A percentile compares a stretch with the other conserved stretches of the same genome.
phyloP scores from a whole-genome alignment of 2,329 filamentous ascomycete species.

The Pseudogymnoascus destructans region DNA sequence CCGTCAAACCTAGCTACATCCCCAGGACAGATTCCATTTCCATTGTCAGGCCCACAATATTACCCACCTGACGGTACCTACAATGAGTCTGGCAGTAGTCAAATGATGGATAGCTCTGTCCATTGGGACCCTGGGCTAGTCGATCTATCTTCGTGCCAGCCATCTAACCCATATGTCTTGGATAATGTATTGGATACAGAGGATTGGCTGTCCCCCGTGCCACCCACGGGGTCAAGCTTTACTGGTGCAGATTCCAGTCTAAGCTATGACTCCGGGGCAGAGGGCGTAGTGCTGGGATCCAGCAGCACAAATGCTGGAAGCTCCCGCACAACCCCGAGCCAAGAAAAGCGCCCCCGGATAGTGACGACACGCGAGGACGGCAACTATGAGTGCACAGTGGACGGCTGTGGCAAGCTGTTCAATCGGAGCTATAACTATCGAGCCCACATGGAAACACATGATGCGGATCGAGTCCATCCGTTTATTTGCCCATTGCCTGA shows the following conservation, averaged over 20 bases:
- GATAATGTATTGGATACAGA: not conserved
- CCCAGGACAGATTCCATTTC: not conserved
- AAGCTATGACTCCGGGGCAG: not conserved
- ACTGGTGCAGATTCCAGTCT: not conserved
- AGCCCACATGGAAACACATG: constrained; percentile 74
- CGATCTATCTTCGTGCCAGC: not conserved
- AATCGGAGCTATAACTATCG: constrained; percentile 78
- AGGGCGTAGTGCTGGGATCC: not conserved
- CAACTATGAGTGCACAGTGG: constrained; percentile 39
- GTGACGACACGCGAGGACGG: constrained; percentile 1
- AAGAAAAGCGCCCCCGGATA: not conserved
- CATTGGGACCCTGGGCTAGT: not conserved
- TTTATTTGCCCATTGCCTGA: constrained; percentile 51
- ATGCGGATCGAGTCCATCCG: constrained; percentile 57
- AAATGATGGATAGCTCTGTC: not conserved
- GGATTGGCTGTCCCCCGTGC: not conserved
- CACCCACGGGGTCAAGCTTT: not conserved
- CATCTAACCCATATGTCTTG: not conserved
- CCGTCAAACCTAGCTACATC: not conserved
- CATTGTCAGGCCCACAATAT: not conserved
- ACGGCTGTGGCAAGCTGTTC: constrained; percentile 65
- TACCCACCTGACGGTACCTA: not conserved
- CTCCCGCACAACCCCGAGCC: not conserved
- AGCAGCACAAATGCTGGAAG: not conserved
- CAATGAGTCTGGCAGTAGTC: not conserved